These are phyloP conservation scores for Galerina sulciceps DNA, from an alignment of 768 basidiomycete species.

Conservation along the genomic window DNA sequence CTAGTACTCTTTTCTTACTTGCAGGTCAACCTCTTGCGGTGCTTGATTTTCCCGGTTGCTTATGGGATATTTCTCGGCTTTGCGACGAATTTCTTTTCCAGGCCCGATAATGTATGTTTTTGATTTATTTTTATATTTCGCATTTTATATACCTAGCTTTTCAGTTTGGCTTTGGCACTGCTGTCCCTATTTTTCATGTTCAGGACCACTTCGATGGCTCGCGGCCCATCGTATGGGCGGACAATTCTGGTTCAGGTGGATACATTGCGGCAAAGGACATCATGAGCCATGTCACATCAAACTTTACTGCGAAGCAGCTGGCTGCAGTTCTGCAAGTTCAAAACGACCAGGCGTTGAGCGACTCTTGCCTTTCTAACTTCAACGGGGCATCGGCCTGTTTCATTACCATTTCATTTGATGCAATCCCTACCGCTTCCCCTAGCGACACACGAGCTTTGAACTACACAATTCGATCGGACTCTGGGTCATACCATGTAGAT, in stretches of 20 bases:
- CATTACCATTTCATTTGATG: conserved; percentile 65
- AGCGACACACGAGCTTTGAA: conserved; percentile 45
- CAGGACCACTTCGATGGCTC: conserved; percentile 55
- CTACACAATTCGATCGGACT: conserved; percentile 74
- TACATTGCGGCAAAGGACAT: conserved; percentile 59
- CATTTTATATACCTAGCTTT: neutral
- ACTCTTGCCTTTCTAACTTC: conserved; percentile 73
- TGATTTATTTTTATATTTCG: conserved; percentile 39
- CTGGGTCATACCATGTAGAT: conserved; percentile 64
- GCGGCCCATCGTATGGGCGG: conserved; percentile 64
- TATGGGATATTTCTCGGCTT: conserved; percentile 61
- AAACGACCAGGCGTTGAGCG: conserved; percentile 49
- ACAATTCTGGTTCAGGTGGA: conserved; percentile 60
- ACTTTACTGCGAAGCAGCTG: conserved; percentile 52
- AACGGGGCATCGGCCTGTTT: conserved; percentile 71
- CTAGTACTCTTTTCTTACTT: conserved; percentile 21
- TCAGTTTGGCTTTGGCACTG: conserved; percentile 65
- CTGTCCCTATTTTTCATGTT: conserved; percentile 52
- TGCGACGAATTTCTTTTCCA: conserved; percentile 51
- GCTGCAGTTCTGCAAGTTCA: conserved; percentile 51
- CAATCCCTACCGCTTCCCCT: conserved; percentile 50
- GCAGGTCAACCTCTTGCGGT: conserved; percentile 53
- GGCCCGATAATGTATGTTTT: conserved; percentile 53
- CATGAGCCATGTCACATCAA: conserved; percentile 59
- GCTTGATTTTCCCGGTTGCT: conserved; percentile 55